Evolutionary conservation across 495 filamentous ascomycete genomes (phyloP).

Genomic region (Podospora pseudocomata): DNA sequence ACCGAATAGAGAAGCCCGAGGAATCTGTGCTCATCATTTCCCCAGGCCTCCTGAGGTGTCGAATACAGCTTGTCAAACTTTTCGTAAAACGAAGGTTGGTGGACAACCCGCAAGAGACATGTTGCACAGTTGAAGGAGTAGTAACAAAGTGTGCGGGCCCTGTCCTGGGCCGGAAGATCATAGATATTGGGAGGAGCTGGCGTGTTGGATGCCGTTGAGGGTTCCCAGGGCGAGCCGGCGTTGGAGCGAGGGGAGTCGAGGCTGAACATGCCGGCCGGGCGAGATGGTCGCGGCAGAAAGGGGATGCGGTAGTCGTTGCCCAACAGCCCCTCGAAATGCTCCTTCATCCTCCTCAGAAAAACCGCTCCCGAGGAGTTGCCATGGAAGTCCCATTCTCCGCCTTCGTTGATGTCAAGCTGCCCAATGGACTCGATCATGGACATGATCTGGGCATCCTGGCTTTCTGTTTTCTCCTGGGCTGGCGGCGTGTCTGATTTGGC

Average conservation of each 20-base stretch:
- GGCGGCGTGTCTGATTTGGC: slow-evolving; percentile 30
- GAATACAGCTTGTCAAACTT: slow-evolving; percentile 79
- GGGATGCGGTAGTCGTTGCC: slow-evolving; percentile 50
- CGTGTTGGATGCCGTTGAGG: slow-evolving; percentile 38
- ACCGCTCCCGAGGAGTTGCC: slow-evolving; percentile 88
- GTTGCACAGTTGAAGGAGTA: slow-evolving; percentile 81
- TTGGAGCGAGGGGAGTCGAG: slow-evolving; percentile 71
- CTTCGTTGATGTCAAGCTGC: slow-evolving; percentile 85
- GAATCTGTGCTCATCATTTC: slow-evolving; percentile 73
- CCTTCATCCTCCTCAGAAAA: slow-evolving; percentile 79
- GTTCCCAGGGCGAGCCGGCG: slow-evolving; percentile 53
- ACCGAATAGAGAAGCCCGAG: slow-evolving; percentile 79
- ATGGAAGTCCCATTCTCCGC: slow-evolving; percentile 91
- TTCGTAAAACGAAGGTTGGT: slow-evolving; percentile 77
- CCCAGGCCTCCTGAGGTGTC: slow-evolving; percentile 61
- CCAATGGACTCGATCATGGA: slow-evolving; percentile 94
- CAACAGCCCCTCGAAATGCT: slow-evolving; percentile 68
- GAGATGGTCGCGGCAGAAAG: slow-evolving; percentile 44
- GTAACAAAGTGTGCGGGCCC: slow-evolving; percentile 66
- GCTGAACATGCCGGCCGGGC: slow-evolving; percentile 36
- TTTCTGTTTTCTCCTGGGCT: slow-evolving; percentile 19
- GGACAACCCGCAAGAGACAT: slow-evolving; percentile 79
- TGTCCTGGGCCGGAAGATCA: slow-evolving; percentile 66
- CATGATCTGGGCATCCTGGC: slow-evolving; percentile 76
- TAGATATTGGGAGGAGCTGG: slow-evolving; percentile 43